Base-by-base conservation (phyloP, 2,329 filamentous ascomycete species). In the Diatrype stigma region DNA sequence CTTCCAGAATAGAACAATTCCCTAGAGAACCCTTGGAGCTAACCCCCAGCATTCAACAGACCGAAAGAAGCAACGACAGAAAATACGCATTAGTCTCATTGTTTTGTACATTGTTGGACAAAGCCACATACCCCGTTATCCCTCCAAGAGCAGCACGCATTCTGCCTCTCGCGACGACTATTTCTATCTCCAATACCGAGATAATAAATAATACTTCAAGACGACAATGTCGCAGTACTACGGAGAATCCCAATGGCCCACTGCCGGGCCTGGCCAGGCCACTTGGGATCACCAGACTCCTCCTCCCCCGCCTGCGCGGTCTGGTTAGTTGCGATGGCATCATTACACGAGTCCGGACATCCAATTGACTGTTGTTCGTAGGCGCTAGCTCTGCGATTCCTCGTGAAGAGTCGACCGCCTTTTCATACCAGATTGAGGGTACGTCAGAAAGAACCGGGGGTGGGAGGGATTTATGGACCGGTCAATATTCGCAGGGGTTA, bases 351-450 rank as follows among this genome's bases (percentile, higher is more conserved):
- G n/a, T 3, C 19, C 3, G 19, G 38, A 44, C 26, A 34, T 5
- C 58, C 63, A 57, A 56, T 70, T 64, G 55, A 65, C 51, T 21
- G 16, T 26, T 11, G 3, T 17, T 44, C 40, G 46, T 42, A 90
- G 88, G 87, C 72, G 83, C 88, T 56, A 90, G 81, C 70, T 91
- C 87, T 51, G 85, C 87, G 47, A 83, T 84, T 58, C 81, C 85
- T 49, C 82, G 84, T 62, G 89, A 93, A 59, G 90, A 95, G 54
- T 79, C 82, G 52, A 76, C 79, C 65, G 90, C 91, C 53, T 96
- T 96, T 69, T 84, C 84, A 60, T 86, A 88, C 68, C 91, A 96
- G 73, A 87, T 96, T 70, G 91, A 96, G 76, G 89, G 89, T 94
- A 86, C 70, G 87, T 82, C 47, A 57, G 45, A 53, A 51, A 47